Evolutionary conservation across 2,329 filamentous ascomycete species (phyloP).

Genomic region (Arthrobotrys musiformis): DNA sequence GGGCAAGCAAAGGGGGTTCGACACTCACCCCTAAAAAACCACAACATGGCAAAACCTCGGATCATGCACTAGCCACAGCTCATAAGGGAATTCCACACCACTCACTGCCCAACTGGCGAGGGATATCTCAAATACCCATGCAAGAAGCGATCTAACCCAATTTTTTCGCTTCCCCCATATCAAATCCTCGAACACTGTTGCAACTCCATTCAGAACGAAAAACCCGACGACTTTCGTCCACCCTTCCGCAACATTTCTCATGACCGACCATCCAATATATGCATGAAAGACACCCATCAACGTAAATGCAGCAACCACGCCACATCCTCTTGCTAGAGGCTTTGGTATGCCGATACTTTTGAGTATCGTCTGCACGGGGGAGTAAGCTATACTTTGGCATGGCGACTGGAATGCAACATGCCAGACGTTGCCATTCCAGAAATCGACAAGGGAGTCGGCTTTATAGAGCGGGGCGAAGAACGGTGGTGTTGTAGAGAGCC

Average conservation of each 20-base stretch:
- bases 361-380: slow-evolving; percentile 32
- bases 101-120: slow-evolving; percentile 60
- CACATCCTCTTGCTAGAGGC: slow-evolving; percentile 30
- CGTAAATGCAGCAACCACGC: slow-evolving; percentile 45
- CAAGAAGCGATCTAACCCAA: slow-evolving; percentile 58
- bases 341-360: slow-evolving; percentile 20
- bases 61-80: slow-evolving; percentile 57
- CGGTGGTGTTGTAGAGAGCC: slow-evolving; percentile 24
- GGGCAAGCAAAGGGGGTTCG: neutral
- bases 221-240: slow-evolving; percentile 48
- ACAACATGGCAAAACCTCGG: slow-evolving; percentile 48
- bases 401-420: slow-evolving; percentile 55
- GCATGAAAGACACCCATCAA: slow-evolving; percentile 52
- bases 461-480: slow-evolving; percentile 48
- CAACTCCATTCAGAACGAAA: slow-evolving; percentile 45
- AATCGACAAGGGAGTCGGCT: slow-evolving; percentile 48
- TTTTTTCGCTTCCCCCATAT: slow-evolving; percentile 58
- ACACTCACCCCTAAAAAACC: slow-evolving; percentile 37
- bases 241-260: slow-evolving; percentile 39
- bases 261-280: slow-evolving; percentile 48
- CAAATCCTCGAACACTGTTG: slow-evolving; percentile 57
- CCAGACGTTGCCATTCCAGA: slow-evolving; percentile 54
- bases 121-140: slow-evolving; percentile 60
- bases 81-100: slow-evolving; percentile 58
- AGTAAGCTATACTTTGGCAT: slow-evolving; percentile 40